Evolutionary conservation across 371 early-diverging fungal species (phyloP).

Genomic region (Dinochytrium kinnereticum): DNA sequence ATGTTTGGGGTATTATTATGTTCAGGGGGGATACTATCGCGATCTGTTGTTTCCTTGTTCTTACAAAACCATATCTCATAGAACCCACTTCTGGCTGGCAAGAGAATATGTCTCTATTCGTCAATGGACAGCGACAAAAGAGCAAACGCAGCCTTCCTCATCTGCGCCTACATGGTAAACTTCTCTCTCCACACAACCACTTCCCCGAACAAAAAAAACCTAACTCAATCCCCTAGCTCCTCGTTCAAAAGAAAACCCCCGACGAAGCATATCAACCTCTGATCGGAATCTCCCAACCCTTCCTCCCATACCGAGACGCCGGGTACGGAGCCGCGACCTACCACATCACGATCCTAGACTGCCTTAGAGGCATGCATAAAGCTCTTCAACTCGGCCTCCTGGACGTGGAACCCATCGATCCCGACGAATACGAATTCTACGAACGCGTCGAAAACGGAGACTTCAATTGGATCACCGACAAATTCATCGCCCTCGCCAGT

Average conservation of each 20-base stretch:
- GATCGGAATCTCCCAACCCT: conserved; percentile 45
- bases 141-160: conserved; percentile 65
- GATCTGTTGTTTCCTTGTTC: too few relatives aligned
- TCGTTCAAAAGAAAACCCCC: conserved; percentile 58
- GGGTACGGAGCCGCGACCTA: conserved; percentile 68
- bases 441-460: conserved; percentile 70
- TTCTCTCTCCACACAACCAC: neutral
- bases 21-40: too few relatives aligned
- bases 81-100: conserved; percentile 50
- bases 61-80: too few relatives aligned
- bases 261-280: conserved; percentile 62
- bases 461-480: conserved; percentile 67
- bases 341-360: conserved; percentile 65
- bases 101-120: conserved; percentile 58
- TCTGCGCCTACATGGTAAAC: conserved; percentile 66
- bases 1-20: too few relatives aligned
- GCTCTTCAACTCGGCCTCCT: conserved; percentile 59
- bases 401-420: conserved; percentile 57
- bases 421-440: conserved; percentile 68
- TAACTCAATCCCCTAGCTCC: conserved; percentile 42
- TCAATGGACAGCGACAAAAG: conserved; percentile 56
- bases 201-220: neutral
- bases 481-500: conserved; percentile 66
- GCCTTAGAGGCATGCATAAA: conserved; percentile 61
- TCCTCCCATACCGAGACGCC: conserved; percentile 68